Evolutionary conservation across 2,329 filamentous ascomycete genomes (phyloP).

Genomic region (Pseudogymnoascus sp.): DNA sequence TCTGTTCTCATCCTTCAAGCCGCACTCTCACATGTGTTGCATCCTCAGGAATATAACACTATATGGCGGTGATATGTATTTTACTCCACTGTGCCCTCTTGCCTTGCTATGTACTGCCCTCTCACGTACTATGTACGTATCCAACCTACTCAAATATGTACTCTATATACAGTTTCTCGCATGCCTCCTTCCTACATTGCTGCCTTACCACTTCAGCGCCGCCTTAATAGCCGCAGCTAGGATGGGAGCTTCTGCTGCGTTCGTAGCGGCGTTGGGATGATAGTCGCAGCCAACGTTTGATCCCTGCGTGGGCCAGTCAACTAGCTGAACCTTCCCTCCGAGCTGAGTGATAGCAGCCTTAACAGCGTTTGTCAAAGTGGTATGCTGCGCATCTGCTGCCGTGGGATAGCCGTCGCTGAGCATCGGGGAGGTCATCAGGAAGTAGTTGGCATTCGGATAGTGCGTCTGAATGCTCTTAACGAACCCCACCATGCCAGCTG

Average conservation of each 20-base stretch:
- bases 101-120: not conserved
- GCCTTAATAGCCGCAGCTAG: slow-evolving; percentile 25
- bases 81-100: not conserved
- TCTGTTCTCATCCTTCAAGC: not conserved
- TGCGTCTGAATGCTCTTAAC: slow-evolving; percentile 28
- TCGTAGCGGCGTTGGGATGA: slow-evolving; percentile 34
- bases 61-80: not conserved
- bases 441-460: slow-evolving; percentile 32
- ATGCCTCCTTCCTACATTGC: not conserved
- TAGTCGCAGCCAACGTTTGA: slow-evolving; percentile 36
- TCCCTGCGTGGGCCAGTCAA: slow-evolving; percentile 36
- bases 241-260: slow-evolving; percentile 26
- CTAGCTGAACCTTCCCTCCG: slow-evolving; percentile 30
- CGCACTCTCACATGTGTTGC: not conserved
- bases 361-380: slow-evolving; percentile 30
- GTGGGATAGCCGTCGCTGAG: slow-evolving; percentile 33
- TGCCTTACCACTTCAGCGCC: slow-evolving; percentile 11
- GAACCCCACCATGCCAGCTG: slow-evolving; percentile 27
- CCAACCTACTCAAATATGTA: not conserved
- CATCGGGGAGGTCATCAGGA: slow-evolving; percentile 35
- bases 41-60: not conserved
- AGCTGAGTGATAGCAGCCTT: slow-evolving; percentile 29
- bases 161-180: not conserved
- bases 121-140: not conserved
- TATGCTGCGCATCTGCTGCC: slow-evolving; percentile 32